These are phyloP conservation scores for Trichoderma sp. DNA, from an alignment of 2,329 filamentous ascomycete genomes.

Conservation along the genomic window DNA sequence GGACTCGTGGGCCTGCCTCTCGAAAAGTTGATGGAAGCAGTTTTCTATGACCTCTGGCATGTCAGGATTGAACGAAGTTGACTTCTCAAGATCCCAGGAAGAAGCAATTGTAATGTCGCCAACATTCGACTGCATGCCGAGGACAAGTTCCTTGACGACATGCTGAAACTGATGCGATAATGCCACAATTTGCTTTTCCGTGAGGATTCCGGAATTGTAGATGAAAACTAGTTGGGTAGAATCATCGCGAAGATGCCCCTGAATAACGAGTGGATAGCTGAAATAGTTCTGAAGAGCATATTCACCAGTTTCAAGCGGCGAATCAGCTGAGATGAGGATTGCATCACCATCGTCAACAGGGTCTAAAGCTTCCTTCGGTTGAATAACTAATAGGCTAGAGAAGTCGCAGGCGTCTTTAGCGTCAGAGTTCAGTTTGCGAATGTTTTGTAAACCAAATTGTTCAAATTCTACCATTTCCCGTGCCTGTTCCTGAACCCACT, in stretches of 20 bases:
- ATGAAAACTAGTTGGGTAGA: background rate
- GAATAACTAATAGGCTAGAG: conserved; percentile 23
- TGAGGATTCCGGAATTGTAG: background rate
- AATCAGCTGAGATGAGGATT: background rate
- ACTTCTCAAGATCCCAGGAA: background rate
- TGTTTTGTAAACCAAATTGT: conserved; percentile 26
- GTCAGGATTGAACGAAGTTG: background rate
- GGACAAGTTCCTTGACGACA: background rate
- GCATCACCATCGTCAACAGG: background rate
- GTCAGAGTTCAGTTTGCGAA: conserved; percentile 19
- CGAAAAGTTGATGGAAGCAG: conserved; percentile 14
- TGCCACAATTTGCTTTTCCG: background rate
- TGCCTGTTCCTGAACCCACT: conserved; percentile 18
- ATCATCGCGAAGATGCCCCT: background rate
- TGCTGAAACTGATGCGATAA: background rate
- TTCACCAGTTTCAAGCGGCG: background rate
- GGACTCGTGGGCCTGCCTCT: background rate
- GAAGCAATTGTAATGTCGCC: background rate
- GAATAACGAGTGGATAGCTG: conserved; percentile 12
- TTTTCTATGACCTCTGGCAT: background rate
- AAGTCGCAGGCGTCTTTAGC: conserved; percentile 23
- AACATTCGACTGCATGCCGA: background rate
- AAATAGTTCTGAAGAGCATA: conserved; percentile 1
- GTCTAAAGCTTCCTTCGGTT: conserved; percentile 2
- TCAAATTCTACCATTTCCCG: conserved; percentile 22